Base-by-base conservation (phyloP, 495 filamentous ascomycete genomes). In the Lophium mytilinum region DNA sequence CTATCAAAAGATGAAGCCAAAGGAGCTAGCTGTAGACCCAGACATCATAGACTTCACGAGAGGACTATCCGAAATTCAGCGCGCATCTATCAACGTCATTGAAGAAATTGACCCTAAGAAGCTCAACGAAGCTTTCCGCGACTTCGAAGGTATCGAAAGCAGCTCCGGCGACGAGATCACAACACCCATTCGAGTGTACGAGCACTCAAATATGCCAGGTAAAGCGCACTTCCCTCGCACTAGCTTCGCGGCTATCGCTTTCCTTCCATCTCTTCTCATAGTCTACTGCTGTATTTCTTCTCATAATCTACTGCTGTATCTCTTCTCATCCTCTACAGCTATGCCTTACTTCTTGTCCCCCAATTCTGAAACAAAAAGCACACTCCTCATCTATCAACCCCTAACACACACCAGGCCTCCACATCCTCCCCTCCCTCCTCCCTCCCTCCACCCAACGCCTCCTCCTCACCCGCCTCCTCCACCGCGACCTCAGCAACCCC, bases 401-500 rank as follows among this genome's bases (percentile, higher is more conserved):
- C 50, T 58, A 52, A 62, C 57, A 30, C 39, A 17, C 37, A 19
- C 37, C 63, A 94, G 89, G 87, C 52, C 77, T 96, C 10, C 75
- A 83, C 36, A 79, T 96, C 56, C 73, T 88, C 19, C 90, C 91
- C 52, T 77, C 78, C 9, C 68, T 95, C 0, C 71, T 95, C 37
- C 85, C 89, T 9, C 76, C 78, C 12, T 67, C 73, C 4, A 76
- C 86, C 18, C 92, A 97, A 70, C 74, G 75, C 53, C 67, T 73
- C 15, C 74, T 96, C 6, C 73, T 96, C 5, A 78, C 72, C 11
- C 78, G 79, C 21, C 71, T 96, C 61, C 73, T 95, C 34, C 89
- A 94, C 68, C 81, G 86, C 37, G 87, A 95, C 69, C 80, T 96
- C 12, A 85, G 85, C 52, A 78, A 86, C 62, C 80, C 83, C 7